Percentiles rank a stretch among this genome's conserved stretches.
Evolutionary conservation across 495 filamentous ascomycete genomes (phyloP).

Genomic region (Tetracladium setigerum): DNA sequence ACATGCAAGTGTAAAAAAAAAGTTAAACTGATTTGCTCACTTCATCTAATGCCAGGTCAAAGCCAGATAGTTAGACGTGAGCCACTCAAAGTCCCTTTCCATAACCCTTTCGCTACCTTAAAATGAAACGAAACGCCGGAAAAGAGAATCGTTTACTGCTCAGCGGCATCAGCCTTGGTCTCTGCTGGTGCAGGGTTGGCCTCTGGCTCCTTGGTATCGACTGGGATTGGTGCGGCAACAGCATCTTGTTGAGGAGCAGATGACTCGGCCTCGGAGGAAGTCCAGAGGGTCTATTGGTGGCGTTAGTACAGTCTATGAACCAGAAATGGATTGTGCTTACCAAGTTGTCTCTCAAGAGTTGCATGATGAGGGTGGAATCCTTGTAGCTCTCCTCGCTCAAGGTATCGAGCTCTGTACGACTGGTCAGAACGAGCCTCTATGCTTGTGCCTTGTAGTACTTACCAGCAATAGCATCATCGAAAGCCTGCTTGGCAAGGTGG

Average conservation of each 20-base stretch:
- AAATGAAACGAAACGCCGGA: conserved; percentile 16
- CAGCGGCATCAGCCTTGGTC: conserved; percentile 19
- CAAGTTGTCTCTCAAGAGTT: conserved; percentile 96
- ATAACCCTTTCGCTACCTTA: too few relatives aligned
- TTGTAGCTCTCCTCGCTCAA: conserved; percentile 99
- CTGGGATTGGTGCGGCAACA: conserved; percentile 31
- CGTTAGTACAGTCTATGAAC: conserved; percentile 21
- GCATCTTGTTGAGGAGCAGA: conserved; percentile 56
- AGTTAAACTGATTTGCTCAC: too few relatives aligned
- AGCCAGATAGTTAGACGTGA: too few relatives aligned
- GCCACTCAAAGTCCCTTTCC: too few relatives aligned
- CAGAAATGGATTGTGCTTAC: conserved; percentile 44
- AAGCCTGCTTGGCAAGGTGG: conserved; percentile 98
- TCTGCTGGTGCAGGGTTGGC: conserved; percentile 25
- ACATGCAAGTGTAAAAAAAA: too few relatives aligned
- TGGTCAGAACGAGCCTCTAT: conserved; percentile 2
- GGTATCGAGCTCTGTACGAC: conserved; percentile 80
- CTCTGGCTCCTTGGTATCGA: conserved; percentile 20
- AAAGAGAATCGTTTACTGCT: conserved; percentile 8
- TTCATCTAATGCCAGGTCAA: too few relatives aligned
- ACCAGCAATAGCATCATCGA: conserved; percentile 98
- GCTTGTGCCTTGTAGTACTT: conserved; percentile 25
- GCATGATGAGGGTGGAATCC: conserved; percentile 99
- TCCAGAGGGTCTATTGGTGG: conserved; percentile 84
- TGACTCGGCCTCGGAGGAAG: conserved; percentile 93